phyloP scores from a whole-genome alignment of 2,329 filamentous ascomycete species.

The Phoma sp. region DNA sequence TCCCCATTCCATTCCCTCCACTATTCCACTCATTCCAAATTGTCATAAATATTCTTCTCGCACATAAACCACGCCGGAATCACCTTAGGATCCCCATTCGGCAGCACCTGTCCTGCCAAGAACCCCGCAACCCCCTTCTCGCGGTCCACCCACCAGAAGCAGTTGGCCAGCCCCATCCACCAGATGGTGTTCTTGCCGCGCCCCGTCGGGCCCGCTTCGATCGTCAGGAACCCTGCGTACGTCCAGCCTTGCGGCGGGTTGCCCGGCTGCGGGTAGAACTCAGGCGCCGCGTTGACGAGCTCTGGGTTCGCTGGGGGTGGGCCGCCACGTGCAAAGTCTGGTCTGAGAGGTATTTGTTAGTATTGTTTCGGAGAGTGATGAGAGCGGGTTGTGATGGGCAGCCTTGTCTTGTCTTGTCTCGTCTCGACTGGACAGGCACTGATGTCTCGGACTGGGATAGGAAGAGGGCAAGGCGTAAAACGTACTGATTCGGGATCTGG shows the following conservation, averaged over 20 bases:
- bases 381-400: no score
- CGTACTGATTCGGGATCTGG: slow-evolving; percentile 57
- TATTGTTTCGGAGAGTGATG: not conserved
- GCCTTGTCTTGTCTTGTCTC: no score
- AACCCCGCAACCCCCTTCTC: slow-evolving; percentile 61
- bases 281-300: slow-evolving; percentile 55
- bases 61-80: slow-evolving; percentile 41
- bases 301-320: slow-evolving; percentile 57
- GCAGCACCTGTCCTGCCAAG: slow-evolving; percentile 39
- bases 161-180: slow-evolving; percentile 67
- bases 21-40: slow-evolving; percentile 23
- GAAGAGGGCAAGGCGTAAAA: not conserved
- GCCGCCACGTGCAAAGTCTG: slow-evolving; percentile 55
- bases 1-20: not conserved
- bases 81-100: slow-evolving; percentile 44
- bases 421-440: no score
- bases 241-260: slow-evolving; percentile 69
- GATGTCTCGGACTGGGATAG: not conserved
- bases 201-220: slow-evolving; percentile 56
- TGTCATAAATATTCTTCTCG: slow-evolving; percentile 48
- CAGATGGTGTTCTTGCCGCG: slow-evolving; percentile 58
- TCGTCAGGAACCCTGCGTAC: slow-evolving; percentile 62
- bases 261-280: slow-evolving; percentile 57
- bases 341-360: slow-evolving; percentile 29
- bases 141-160: slow-evolving; percentile 68